Evolutionary conservation across 192 early-diverging fungal genomes (phyloP).

Genomic region (Phlyctochytrium arcticum): DNA sequence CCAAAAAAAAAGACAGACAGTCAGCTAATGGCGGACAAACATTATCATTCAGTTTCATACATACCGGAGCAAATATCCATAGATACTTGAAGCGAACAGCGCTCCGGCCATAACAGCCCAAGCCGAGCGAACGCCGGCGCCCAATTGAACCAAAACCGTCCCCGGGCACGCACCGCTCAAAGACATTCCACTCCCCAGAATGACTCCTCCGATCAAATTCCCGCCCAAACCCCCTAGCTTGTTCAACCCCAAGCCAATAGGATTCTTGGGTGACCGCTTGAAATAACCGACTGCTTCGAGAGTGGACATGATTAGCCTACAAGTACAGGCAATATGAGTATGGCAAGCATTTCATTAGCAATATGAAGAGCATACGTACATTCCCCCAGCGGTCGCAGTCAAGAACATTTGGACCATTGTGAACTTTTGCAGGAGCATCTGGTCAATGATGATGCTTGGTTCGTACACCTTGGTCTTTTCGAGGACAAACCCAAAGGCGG

Average conservation of each 20-base stretch:
- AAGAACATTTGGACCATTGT: conserved; percentile 33
- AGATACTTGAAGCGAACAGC: conserved; percentile 12
- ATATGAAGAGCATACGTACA: conserved; percentile 14
- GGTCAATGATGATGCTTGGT: conserved; percentile 26
- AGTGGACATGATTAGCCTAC: conserved; percentile 5
- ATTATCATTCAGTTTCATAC: neutral
- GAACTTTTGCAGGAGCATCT: conserved; percentile 25
- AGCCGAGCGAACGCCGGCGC: conserved; percentile 10
- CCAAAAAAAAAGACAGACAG: neutral
- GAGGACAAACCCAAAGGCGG: conserved; percentile 28
- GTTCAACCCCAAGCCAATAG: neutral
- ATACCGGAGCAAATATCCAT: conserved; percentile 18
- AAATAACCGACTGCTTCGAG: conserved; percentile 8
- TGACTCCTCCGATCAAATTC: conserved; percentile 27
- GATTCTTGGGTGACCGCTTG: conserved; percentile 12
- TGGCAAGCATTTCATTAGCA: neutral
- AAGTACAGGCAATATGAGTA: neutral
- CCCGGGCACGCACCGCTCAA: conserved; percentile 33
- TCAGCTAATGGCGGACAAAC: neutral
- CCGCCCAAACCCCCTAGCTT: neutral
- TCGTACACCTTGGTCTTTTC: conserved; percentile 33
- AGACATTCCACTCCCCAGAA: conserved; percentile 29
- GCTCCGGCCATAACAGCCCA: conserved; percentile 13
- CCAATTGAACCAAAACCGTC: conserved; percentile 30
- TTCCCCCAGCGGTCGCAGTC: conserved; percentile 21